Evolutionary conservation across 805 yeast species (phyloP), one percentile per base, ranked within the genome.

Genomic region (Torulaspora gathmanii): DNA sequence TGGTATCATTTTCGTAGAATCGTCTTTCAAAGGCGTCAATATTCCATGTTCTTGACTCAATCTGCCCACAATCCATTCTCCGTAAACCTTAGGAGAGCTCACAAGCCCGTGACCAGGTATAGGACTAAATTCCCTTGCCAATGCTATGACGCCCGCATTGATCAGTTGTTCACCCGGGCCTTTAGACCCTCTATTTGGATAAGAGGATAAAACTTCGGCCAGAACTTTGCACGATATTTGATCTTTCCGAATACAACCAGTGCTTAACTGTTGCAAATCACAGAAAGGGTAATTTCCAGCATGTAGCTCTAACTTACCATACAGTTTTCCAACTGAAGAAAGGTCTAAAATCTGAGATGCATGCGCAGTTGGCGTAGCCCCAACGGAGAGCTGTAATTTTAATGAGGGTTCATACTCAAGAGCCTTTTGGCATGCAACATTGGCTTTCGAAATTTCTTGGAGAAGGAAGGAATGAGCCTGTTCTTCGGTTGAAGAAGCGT

Each of bases 221-320:
- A 40, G 16, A 31, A 40, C 43, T 10, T 30, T 30, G 11, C 43
- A 40, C 9, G 43, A 40, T 9, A 40, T 26, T 20, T 31, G 43
- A 11, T 40, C 37, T n/a, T 22, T 7, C 9, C 13, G 28, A 12
- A 40, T 31, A 8, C 43, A 40, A n/a, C 31, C n/a, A 8, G 43
- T 40, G 15, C 43, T 31, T 29, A 40, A 17, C 22, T 40, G 43
- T 31, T 40, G 43, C 5, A 40, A 37, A 23, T 40, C 43, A n/a
- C 43, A 40, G 37, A 40, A 40, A 20, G 43, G 43, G 27, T 40
- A 40, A 15, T 40, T 40, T 12, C 43, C 43, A 7, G 43, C 43
- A 22, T 40, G 43, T n/a, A 40, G 43, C 10, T 40, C 43, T 16
- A 40, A 17, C 17, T 23, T 23, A 23, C 43, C 43, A 23, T 30